phyloP scores from a whole-genome alignment of 352 stramenopile species.

The Phytophthora pseudosyringae region DNA sequence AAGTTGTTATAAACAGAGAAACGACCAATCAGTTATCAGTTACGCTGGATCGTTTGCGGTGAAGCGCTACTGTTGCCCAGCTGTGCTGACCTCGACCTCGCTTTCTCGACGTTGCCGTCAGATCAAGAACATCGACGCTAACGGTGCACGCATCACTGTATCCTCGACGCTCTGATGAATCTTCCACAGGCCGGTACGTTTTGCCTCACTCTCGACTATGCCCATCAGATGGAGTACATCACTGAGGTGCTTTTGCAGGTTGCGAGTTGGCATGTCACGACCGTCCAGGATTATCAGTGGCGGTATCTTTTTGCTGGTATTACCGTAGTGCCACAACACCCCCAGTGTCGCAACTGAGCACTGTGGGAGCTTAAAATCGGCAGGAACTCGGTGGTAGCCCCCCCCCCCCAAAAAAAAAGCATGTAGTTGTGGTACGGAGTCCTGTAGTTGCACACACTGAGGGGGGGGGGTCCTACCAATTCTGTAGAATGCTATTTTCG shows the following conservation, averaged over 20 bases:
- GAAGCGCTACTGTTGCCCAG: constrained; percentile 1
- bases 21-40: constrained; percentile 5
- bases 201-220: constrained; percentile 10
- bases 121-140: neutral
- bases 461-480: too few relatives aligned
- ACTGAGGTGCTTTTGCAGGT: constrained; percentile 17
- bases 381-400: constrained; percentile 6
- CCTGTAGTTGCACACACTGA: too few relatives aligned
- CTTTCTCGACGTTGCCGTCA: neutral
- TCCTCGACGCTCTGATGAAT: constrained; percentile 5
- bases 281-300: constrained; percentile 8
- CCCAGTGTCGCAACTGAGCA: constrained; percentile 7
- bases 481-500: too few relatives aligned
- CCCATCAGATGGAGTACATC: constrained; percentile 14
- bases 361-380: constrained; percentile 6
- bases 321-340: constrained; percentile 15
- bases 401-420: constrained; percentile 2
- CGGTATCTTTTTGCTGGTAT: constrained; percentile 5
- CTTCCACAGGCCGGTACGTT: neutral
- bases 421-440: too few relatives aligned
- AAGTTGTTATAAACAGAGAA: neutral
- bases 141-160: neutral
- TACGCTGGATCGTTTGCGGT: neutral
- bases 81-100: neutral
- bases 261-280: constrained; percentile 15